phyloP scores from a whole-genome alignment of 2,329 filamentous ascomycete species.

The Emergomyces pasteurianus region DNA sequence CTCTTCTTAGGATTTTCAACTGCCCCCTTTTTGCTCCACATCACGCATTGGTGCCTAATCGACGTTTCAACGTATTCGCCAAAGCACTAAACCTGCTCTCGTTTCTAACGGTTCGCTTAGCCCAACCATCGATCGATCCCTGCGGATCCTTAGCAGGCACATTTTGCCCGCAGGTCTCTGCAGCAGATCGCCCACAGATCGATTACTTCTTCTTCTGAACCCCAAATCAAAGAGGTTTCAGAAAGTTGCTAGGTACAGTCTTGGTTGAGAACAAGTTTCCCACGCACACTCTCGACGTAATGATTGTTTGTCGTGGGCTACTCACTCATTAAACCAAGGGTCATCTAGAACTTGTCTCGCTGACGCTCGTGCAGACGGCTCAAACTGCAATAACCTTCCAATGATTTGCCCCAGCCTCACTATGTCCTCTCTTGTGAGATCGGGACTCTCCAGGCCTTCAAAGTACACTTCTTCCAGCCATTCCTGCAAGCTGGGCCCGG shows the following conservation, averaged over 20 bases:
- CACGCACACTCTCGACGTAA: neutral
- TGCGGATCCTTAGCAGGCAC: too few species aligned
- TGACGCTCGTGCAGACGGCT: conserved; percentile 17
- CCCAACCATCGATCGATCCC: too few species aligned
- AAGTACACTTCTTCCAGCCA: conserved; percentile 31
- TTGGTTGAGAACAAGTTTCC: neutral
- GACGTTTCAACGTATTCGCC: too few species aligned
- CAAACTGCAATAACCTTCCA: conserved; percentile 5
- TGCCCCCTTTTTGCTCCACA: neutral
- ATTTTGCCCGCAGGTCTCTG: too few species aligned
- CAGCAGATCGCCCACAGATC: too few species aligned
- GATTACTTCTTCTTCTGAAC: too few species aligned
- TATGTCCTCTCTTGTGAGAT: conserved; percentile 15
- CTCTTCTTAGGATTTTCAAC: too few species aligned
- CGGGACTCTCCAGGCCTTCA: conserved; percentile 17
- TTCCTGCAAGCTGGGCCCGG: conserved; percentile 19
- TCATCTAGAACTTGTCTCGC: conserved; percentile 16
- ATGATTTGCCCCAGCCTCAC: conserved; percentile 15
- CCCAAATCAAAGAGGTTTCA: neutral
- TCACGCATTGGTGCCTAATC: too few species aligned
- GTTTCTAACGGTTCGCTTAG: too few species aligned
- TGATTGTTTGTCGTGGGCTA: neutral
- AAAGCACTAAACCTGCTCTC: too few species aligned
- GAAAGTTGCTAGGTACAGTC: neutral
- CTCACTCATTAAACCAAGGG: conserved; percentile 13